phyloP scores from a whole-genome alignment of 1,139 yeast genomes.

The Yamadazyma diddensiae region DNA sequence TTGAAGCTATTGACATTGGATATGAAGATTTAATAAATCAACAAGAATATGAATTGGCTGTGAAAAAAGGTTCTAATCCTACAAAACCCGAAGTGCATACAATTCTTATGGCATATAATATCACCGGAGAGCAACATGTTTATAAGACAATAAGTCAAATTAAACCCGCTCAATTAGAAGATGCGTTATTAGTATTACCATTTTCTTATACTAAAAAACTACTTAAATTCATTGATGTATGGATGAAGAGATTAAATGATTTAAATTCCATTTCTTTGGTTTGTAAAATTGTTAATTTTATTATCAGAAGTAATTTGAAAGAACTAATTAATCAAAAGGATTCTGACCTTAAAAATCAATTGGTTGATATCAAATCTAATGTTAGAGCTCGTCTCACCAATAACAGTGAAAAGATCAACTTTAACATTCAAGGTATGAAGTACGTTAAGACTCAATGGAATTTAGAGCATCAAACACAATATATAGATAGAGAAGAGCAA shows the following conservation, averaged over 20 bases:
- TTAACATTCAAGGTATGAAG: conserved; percentile 79
- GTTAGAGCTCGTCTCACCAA: conserved; percentile 51
- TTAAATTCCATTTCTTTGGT: conserved; percentile 57
- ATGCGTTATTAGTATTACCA: conserved; percentile 86
- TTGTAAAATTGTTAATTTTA: conserved; percentile 71
- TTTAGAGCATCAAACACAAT: conserved; percentile 67
- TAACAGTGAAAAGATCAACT: conserved; percentile 68
- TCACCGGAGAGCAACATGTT: conserved; percentile 76
- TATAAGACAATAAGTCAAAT: conserved; percentile 67
- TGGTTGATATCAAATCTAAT: conserved; percentile 55
- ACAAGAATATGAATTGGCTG: conserved; percentile 41
- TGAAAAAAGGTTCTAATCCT: conserved; percentile 43
- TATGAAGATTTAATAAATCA: conserved; percentile 62
- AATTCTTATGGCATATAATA: conserved; percentile 64
- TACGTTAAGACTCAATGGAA: conserved; percentile 79
- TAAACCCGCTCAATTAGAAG: conserved; percentile 84
- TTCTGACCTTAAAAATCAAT: conserved; percentile 55
- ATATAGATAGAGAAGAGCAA: conserved; percentile 67
- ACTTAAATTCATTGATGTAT: conserved; percentile 67
- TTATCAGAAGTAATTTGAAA: conserved; percentile 69
- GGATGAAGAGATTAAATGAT: conserved; percentile 56
- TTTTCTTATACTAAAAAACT: conserved; percentile 77
- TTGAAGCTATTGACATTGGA: conserved; percentile 91
- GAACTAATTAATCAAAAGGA: conserved; percentile 71
- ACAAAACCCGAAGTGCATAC: conserved; percentile 65